These are phyloP conservation scores for Phanerochaete sordida DNA, from an alignment of 768 basidiomycete genomes.

Conservation along the genomic window DNA sequence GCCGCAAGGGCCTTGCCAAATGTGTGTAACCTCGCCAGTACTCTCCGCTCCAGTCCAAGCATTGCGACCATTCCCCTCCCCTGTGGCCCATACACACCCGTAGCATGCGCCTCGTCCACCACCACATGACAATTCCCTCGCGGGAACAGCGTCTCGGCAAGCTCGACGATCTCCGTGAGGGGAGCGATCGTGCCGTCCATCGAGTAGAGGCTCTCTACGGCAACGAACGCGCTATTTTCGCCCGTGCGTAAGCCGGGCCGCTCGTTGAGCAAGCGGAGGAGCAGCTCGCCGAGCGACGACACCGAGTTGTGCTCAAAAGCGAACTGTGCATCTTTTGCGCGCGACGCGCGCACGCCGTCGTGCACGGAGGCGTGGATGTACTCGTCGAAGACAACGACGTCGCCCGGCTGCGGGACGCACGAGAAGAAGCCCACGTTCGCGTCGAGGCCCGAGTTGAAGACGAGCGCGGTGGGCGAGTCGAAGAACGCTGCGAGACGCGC, in stretches of 20 bases:
- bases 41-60: conserved; percentile 65
- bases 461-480: conserved; percentile 55
- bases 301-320: conserved; percentile 76
- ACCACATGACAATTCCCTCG: conserved; percentile 65
- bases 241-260: conserved; percentile 36
- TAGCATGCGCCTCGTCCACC: conserved; percentile 93
- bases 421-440: conserved; percentile 89
- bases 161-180: conserved; percentile 57
- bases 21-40: conserved; percentile 80
- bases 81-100: conserved; percentile 79
- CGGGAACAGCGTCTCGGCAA: conserved; percentile 61
- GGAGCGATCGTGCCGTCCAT: conserved; percentile 96
- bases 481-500: conserved; percentile 64
- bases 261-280: conserved; percentile 39
- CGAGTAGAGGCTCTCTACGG: conserved; percentile 87
- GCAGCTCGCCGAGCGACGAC: conserved; percentile 38
- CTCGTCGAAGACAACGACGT: conserved; percentile 80
- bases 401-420: conserved; percentile 70
- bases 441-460: conserved; percentile 94
- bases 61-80: conserved; percentile 73
- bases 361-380: conserved; percentile 90
- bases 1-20: conserved; percentile 91
- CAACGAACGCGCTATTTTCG: conserved; percentile 60
- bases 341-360: conserved; percentile 74
- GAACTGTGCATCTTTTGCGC: conserved; percentile 37